Evolutionary conservation across 768 basidiomycete genomes (phyloP).

Genomic region (Pleurotus sapidus): DNA sequence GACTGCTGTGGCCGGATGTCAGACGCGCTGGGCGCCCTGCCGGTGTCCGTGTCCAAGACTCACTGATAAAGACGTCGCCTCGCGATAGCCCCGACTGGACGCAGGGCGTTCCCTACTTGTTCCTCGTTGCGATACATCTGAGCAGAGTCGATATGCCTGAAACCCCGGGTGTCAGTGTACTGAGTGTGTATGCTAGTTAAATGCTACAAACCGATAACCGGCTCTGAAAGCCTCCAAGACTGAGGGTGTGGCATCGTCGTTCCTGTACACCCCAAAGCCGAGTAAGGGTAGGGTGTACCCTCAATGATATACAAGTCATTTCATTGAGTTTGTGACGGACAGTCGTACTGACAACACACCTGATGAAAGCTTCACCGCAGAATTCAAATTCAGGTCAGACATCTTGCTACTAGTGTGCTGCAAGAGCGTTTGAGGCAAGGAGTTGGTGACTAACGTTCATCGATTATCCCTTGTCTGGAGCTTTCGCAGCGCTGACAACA

Average conservation of each 20-base stretch:
- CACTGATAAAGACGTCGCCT: slow-evolving; percentile 52
- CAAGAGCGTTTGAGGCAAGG: too few relatives aligned
- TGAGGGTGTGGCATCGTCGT: slow-evolving; percentile 42
- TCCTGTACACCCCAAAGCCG: slow-evolving; percentile 63
- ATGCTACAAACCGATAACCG: slow-evolving; percentile 49
- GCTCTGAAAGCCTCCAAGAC: slow-evolving; percentile 54
- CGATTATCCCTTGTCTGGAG: too few relatives aligned
- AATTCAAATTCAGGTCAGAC: slow-evolving; percentile 13
- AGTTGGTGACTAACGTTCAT: too few relatives aligned
- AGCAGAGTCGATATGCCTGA: slow-evolving; percentile 59
- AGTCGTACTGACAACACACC: slow-evolving; percentile 10
- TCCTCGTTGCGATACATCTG: slow-evolving; percentile 54
- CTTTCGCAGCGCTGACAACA: too few relatives aligned
- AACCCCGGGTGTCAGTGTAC: neutral
- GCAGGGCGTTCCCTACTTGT: slow-evolving; percentile 46
- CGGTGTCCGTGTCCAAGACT: slow-evolving; percentile 16
- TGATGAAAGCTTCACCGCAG: slow-evolving; percentile 18
- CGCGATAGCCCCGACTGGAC: slow-evolving; percentile 46
- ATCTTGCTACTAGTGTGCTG: neutral
- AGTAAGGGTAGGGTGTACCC: slow-evolving; percentile 53
- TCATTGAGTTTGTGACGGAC: neutral
- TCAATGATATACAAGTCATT: slow-evolving; percentile 7
- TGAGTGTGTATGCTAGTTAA: neutral
- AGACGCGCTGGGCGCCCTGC: neutral
- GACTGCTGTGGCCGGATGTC: slow-evolving; percentile 7